These are phyloP conservation scores for Phytopythium sindhum DNA, from an alignment of 352 stramenopile genomes.

Conservation along the genomic window DNA sequence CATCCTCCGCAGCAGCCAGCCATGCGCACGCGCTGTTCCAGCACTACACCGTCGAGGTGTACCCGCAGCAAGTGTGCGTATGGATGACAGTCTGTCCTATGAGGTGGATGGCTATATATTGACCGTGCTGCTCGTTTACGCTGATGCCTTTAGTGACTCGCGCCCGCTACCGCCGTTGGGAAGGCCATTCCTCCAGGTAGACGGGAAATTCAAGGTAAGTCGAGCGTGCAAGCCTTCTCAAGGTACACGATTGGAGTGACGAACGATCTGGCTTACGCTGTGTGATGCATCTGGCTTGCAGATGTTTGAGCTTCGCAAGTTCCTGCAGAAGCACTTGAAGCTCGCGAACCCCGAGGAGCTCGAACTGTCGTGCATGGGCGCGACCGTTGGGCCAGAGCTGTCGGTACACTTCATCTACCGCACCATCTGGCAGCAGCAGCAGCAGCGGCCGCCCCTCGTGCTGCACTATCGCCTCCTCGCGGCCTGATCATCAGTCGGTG, in stretches of 20 bases:
- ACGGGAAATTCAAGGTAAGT: slow-evolving; percentile 51
- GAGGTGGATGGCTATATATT: background rate
- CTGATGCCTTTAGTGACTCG: slow-evolving; percentile 16
- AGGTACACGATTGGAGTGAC: no score
- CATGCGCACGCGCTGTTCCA: slow-evolving; percentile 1
- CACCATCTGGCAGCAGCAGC: slow-evolving; percentile 62
- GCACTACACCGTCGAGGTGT: slow-evolving; percentile 43
- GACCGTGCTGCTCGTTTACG: background rate
- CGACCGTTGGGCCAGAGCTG: slow-evolving; percentile 56
- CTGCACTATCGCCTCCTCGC: slow-evolving; percentile 43
- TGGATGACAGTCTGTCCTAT: background rate
- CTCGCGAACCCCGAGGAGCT: slow-evolving; percentile 30
- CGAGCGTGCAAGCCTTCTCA: no score
- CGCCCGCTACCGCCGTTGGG: slow-evolving; percentile 25
- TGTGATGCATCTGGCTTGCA: slow-evolving; percentile 4
- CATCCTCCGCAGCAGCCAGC: slow-evolving; percentile 7
- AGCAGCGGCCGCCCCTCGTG: slow-evolving; percentile 38
- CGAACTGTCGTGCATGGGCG: slow-evolving; percentile 55
- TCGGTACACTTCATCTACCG: slow-evolving; percentile 64
- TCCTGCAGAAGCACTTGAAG: slow-evolving; percentile 30
- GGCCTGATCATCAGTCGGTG: slow-evolving; percentile 9
- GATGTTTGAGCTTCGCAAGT: slow-evolving; percentile 64
- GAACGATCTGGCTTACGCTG: background rate
- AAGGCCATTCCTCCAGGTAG: slow-evolving; percentile 59
- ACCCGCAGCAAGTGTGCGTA: slow-evolving; percentile 33